Evolutionary conservation across 2,329 filamentous ascomycete genomes (phyloP), one percentile per base, ranked within the genome.

Genomic region (Curvularia verruculosa): DNA sequence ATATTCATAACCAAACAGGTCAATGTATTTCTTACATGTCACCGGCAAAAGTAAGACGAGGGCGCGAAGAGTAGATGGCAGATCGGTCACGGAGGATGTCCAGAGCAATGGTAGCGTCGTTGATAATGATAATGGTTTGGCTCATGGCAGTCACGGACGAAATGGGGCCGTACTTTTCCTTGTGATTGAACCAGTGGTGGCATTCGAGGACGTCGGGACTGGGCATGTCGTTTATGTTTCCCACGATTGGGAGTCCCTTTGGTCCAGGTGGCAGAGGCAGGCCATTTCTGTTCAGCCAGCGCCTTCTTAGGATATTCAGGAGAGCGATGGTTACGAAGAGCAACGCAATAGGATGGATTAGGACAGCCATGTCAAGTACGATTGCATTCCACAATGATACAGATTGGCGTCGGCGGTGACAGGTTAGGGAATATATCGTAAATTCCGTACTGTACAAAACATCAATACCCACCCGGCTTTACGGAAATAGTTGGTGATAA

Each of bases 161-260:
- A 50, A 12, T 51, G 13, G 49, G 49, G 1, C 39, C 39, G 12
- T 51, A 51, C 15, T 43, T 15, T 9, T 78, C 73, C 61, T 80
- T 81, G 57, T 79, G 75, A 43, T 81, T 70, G 1, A 77, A 52
- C 79, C 79, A 82, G 51, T 82, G 78, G 19, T 75, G 58, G 65
- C 71, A 79, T 49, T 81, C 80, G 8, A 71, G 74, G 37, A 60
- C 60, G 0, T 72, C 75, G 8, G 70, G 54, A 0, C 74, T 67
- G 0, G 83, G 83, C 10, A 85, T 68, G 58, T 85, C 82, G 1
- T 63, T 58, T 15, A 84, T 59, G 61, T 85, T 85, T 3, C 83
- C 83, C 3, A 85, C 28, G 0, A 85, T 13, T 0, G 81, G 81
- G 6, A 80, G 65, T 0, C 76, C 76, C 36, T 74, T 81, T 0